These are phyloP conservation scores for Pisolithus marmoratus DNA, from an alignment of 768 basidiomycete genomes.

Conservation along the genomic window DNA sequence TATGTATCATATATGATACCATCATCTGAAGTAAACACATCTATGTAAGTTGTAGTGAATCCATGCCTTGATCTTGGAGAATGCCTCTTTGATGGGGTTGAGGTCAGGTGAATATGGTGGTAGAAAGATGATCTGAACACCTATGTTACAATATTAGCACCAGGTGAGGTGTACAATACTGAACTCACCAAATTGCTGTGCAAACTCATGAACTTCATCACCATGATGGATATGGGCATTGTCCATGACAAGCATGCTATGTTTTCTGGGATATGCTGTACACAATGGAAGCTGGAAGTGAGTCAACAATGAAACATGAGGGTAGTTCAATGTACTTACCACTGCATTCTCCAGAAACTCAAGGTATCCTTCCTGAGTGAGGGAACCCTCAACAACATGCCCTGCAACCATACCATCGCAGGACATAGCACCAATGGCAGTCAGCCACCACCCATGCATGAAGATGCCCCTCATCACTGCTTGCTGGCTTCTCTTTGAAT, in stretches of 20 bases:
- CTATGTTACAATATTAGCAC: conserved; percentile 9
- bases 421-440: too few species aligned
- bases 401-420: conserved; percentile 6
- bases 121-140: conserved; percentile 24
- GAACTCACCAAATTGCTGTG: background rate
- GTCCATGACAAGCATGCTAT: too few species aligned
- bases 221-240: too few species aligned
- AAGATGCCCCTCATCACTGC: too few species aligned
- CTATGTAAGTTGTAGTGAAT: conserved; percentile 1
- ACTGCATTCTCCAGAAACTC: conserved; percentile 24
- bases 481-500: too few species aligned
- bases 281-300: background rate
- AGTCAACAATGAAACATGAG: too few species aligned
- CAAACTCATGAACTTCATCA: too few species aligned
- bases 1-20: background rate
- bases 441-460: too few species aligned
- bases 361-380: conserved; percentile 19
- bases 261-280: conserved; percentile 15
- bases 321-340: conserved; percentile 9
- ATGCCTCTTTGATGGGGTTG: conserved; percentile 34
- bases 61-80: conserved; percentile 23
- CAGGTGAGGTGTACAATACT: background rate
- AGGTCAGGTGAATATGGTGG: conserved; percentile 35
- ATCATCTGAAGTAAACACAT: background rate
- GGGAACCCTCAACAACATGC: conserved; percentile 27